Evolutionary conservation across 2,329 filamentous ascomycete species (phyloP), one percentile per base, ranked within the genome.

Genomic region (Phaeosphaeria sp.): DNA sequence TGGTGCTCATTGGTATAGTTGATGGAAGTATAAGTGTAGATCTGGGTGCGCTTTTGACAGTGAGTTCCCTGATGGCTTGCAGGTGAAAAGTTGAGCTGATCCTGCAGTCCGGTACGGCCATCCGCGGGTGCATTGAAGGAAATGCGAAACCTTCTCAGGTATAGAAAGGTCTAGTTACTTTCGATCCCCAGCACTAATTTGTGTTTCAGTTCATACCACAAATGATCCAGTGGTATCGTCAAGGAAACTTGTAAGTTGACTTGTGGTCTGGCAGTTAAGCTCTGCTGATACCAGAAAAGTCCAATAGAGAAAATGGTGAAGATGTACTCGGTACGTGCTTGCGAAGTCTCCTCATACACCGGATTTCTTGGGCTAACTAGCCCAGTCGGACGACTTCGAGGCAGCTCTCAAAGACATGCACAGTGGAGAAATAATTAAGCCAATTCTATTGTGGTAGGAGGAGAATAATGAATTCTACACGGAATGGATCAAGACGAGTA

Each of bases 1-100:
- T 84, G 23, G 77, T 85, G 6, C 80, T 84, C 61, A 80, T 85
- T 18, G 83, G 84, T 0, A 79, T 79, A 0, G 77, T 82, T 5
- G 78, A 79, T 2, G 78, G 80, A 1, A 74, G 75, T n/a, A 55
- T 84, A 20, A 71, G 71, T 3, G 59, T 85, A 3, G 76, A 78
- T 7, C 75, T 82, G 42, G 78, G 80, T 18, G 69, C 73, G 15
- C 80, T 83, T 56, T 81, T 85, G 79, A 72, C 76, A 10, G 63
- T 66, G 52, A 33, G 60, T 57, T 13, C 3, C 3, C 15, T 25
- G 11, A 20, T 20, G 10, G 49, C 48, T 11, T 11, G 17, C 2
- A 25, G 25, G 7, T 2, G 43, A 17, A 7, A 7, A 53, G 58
- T 33, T 62, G 21, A 15, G 4, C 11, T 18, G 1, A 4, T 30